Conservation (phyloP, 345 rosid genomes). For the Populus davidiana region DNA sequence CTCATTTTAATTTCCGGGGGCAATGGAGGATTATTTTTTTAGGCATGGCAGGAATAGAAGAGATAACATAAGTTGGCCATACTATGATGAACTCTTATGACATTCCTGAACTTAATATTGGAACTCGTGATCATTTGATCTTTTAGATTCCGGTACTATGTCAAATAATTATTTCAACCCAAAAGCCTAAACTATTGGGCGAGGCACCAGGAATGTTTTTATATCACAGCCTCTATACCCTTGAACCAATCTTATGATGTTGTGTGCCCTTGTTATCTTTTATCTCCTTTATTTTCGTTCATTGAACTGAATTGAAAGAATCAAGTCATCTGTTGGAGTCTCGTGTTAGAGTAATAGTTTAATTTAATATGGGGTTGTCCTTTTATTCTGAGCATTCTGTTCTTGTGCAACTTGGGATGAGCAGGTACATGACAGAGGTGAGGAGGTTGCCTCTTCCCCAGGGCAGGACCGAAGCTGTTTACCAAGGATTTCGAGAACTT, state of each 20-base stretch:
- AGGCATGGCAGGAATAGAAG: background rate
- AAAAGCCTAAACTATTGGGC: too few relatives aligned
- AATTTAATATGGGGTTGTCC: background rate
- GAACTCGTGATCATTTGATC: too few relatives aligned
- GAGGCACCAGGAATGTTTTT: too few relatives aligned
- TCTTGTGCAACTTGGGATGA: constrained; percentile 8
- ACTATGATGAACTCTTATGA: background rate
- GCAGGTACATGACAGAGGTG: constrained; percentile 93
- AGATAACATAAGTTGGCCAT: background rate
- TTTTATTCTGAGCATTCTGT: background rate
- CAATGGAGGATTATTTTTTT: background rate
- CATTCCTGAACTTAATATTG: background rate
- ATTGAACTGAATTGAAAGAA: background rate
- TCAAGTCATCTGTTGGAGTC: background rate
- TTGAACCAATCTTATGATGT: background rate
- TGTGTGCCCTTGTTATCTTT: too few relatives aligned
- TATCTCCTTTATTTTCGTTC: background rate
- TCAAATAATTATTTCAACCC: too few relatives aligned
- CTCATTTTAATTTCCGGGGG: background rate
- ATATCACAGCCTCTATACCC: background rate
- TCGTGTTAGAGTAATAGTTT: background rate
- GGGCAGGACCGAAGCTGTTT: constrained; percentile 67
- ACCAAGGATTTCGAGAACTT: constrained; percentile 76
- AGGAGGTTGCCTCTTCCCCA: constrained; percentile 77
- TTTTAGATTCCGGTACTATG: too few relatives aligned